Evolutionary conservation across 2,329 filamentous ascomycete species (phyloP).

Genomic region (Iodosphaeria phyllophila): DNA sequence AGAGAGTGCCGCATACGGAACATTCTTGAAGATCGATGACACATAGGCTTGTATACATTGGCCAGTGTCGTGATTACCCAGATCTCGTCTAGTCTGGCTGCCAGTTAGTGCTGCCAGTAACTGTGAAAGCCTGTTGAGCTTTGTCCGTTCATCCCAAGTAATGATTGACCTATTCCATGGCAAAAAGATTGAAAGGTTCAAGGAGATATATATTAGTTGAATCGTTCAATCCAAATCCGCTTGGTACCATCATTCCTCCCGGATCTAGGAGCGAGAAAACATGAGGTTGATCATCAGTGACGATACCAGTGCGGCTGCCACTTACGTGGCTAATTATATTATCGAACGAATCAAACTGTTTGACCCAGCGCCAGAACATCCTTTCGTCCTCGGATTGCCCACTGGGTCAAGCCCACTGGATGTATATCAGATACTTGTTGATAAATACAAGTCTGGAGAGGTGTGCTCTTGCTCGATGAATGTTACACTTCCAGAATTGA

Average conservation of each 20-base stretch:
- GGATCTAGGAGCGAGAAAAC: slow-evolving; percentile 7
- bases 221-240: not conserved
- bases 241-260: not conserved
- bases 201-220: too few relatives aligned
- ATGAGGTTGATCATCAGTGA: slow-evolving; percentile 78
- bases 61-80: too few relatives aligned
- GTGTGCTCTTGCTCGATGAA: slow-evolving; percentile 13
- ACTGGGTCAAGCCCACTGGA: slow-evolving; percentile 67
- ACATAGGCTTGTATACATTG: too few relatives aligned
- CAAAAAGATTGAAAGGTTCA: too few relatives aligned
- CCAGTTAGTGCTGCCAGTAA: too few relatives aligned
- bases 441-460: slow-evolving; percentile 47
- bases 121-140: too few relatives aligned
- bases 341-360: slow-evolving; percentile 67
- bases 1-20: too few relatives aligned
- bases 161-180: not conserved
- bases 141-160: too few relatives aligned
- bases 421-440: slow-evolving; percentile 60
- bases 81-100: too few relatives aligned
- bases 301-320: slow-evolving; percentile 46
- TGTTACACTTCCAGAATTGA: not conserved
- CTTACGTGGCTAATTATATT: slow-evolving; percentile 68
- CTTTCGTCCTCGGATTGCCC: slow-evolving; percentile 68
- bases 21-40: too few relatives aligned
- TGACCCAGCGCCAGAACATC: slow-evolving; percentile 49